phyloP scores from a whole-genome alignment of 1,139 yeast genomes.

The Suhomyces ambrosiae region DNA sequence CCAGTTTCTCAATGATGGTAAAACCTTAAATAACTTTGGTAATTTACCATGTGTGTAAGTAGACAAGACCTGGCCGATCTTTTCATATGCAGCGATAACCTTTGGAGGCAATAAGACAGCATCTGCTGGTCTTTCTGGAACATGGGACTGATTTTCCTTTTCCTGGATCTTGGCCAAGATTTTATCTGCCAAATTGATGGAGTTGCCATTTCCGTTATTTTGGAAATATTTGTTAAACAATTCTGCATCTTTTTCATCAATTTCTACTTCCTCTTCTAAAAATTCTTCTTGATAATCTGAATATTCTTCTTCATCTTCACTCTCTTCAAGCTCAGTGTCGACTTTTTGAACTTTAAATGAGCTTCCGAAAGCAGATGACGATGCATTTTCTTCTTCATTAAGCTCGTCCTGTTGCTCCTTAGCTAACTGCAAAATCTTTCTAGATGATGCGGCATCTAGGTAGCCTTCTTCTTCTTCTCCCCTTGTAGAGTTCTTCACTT shows the following conservation, averaged over 20 bases:
- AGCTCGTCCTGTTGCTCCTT: slow-evolving; percentile 90
- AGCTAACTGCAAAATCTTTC: slow-evolving; percentile 86
- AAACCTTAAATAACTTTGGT: slow-evolving; percentile 91
- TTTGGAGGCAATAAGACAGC: slow-evolving; percentile 88
- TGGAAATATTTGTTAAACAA: slow-evolving; percentile 68
- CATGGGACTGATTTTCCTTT: slow-evolving; percentile 51
- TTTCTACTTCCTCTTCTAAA: slow-evolving; percentile 59
- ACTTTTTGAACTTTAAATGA: slow-evolving; percentile 26
- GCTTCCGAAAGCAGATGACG: slow-evolving; percentile 28
- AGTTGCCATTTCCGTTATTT: slow-evolving; percentile 37
- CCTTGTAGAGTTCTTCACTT: slow-evolving; percentile 25
- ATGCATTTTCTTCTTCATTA: slow-evolving; percentile 56
- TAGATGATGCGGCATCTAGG: slow-evolving; percentile 79
- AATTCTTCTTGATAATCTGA: slow-evolving; percentile 48
- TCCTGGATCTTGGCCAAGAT: slow-evolving; percentile 87
- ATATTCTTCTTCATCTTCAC: slow-evolving; percentile 46
- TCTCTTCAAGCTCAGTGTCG: slow-evolving; percentile 36
- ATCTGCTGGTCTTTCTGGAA: slow-evolving; percentile 42
- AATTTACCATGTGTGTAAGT: slow-evolving; percentile 96
- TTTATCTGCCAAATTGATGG: slow-evolving; percentile 83
- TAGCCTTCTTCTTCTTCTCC: slow-evolving; percentile 60
- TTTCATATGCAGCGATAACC: slow-evolving; percentile 90
- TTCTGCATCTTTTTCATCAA: slow-evolving; percentile 71
- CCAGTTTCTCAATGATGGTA: slow-evolving; percentile 93
- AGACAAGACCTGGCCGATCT: slow-evolving; percentile 83